Evolutionary conservation across 306 rosid genomes (phyloP), one percentile per base, ranked within the genome.

Genomic region (Dicorynia guianensis): DNA sequence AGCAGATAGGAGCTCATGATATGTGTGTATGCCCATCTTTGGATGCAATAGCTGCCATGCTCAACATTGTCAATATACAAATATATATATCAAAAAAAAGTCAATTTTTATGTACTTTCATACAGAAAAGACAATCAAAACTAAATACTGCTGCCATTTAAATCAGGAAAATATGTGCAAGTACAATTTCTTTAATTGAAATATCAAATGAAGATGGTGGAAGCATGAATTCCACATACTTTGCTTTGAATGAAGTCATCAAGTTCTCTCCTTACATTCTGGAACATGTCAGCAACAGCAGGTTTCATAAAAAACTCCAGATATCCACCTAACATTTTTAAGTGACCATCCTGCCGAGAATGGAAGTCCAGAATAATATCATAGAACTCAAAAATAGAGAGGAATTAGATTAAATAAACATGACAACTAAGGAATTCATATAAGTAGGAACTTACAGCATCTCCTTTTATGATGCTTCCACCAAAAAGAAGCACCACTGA

Each of bases 321-420:
- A 84, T 87, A 96, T 72, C 99, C 99, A 63, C 96, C 97, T 81
- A 96, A 80, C 99, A 96, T 89, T 90, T 89, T 92, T 64, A 92
- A 65, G 80, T 89, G 97, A 62, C 93, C 96, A 77, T 89, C 98
- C 99, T 93, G 86, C 74, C 49, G 81, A 50, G 48, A 55, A 56
- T 42, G 8, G 30, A 14, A 53, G 48, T 81, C 34, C 44, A 76
- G 63, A 25, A 57, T 65, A 69, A 38, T 30, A 34, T 49, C 73
- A 62, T 34, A 65, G 14, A 50, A 69, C 36, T 57, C 58, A 38
- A 69, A 72, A 77, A 53, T 35, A 48, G 36, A 70, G 33, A 38
- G 13, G 36, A 58, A 69, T 42, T 11, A n/a, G 15, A 54, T 18
- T 56, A 17, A 59, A 36, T 38, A 54, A 73, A 67, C 54, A 69